Conservation (phyloP, 805 yeast genomes). For the Starmerella etchellsii region DNA sequence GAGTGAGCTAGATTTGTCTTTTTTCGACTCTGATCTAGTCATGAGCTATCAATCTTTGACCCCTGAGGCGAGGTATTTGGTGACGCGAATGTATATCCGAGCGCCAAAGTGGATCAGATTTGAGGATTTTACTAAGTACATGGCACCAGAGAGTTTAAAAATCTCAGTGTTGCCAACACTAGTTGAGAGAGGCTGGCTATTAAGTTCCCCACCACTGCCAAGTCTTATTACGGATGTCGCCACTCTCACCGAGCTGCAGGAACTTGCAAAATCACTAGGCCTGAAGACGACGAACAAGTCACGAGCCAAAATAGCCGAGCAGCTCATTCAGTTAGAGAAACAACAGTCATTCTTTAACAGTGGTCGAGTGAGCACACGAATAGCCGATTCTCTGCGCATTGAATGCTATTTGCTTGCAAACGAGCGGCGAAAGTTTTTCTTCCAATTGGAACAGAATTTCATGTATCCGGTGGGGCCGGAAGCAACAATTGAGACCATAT, state of each 20-base stretch:
- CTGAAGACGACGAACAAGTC: slow-evolving; percentile 4
- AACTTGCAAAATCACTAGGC: slow-evolving; percentile 11
- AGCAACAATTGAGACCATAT: slow-evolving; percentile 16
- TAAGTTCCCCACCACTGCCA: slow-evolving; percentile 6
- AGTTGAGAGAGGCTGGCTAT: slow-evolving; percentile 10
- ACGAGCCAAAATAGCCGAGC: slow-evolving; percentile 11
- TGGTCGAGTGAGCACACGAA: slow-evolving; percentile 2
- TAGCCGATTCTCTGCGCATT: slow-evolving; percentile 3
- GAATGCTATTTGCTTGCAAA: slow-evolving; percentile 8
- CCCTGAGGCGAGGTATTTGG: slow-evolving; percentile 15
- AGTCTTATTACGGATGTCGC: slow-evolving; percentile 16
- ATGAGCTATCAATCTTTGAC: slow-evolving; percentile 5
- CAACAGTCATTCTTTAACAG: slow-evolving; percentile 17
- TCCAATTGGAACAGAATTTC: slow-evolving; percentile 16
- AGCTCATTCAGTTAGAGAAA: slow-evolving; percentile 8
- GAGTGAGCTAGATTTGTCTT: slow-evolving; percentile 14
- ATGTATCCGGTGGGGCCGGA: slow-evolving; percentile 20
- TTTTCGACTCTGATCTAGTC: slow-evolving; percentile 7
- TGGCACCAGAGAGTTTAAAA: slow-evolving; percentile 16
- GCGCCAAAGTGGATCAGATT: slow-evolving; percentile 17
- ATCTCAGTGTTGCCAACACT: slow-evolving; percentile 11
- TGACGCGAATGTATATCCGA: slow-evolving; percentile 19
- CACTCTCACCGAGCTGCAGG: slow-evolving; percentile 17
- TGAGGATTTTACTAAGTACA: slow-evolving; percentile 19
- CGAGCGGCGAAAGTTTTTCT: slow-evolving; percentile 7